Conservation (phyloP, 441 rosid species). For the Pelargonium citronellum region DNA sequence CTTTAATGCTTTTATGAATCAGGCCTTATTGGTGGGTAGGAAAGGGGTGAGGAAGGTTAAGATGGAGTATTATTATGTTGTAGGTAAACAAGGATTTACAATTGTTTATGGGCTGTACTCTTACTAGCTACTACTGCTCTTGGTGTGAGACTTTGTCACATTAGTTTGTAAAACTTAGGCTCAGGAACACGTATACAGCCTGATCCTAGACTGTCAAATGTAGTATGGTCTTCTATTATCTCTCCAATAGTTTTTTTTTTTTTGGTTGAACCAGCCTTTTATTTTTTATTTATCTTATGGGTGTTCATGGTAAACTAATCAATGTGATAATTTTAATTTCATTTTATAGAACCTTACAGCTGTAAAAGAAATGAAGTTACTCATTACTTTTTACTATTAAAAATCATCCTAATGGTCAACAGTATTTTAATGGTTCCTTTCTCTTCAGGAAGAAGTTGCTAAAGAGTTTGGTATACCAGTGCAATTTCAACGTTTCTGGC, state of each 20-base stretch:
- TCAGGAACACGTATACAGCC: neutral
- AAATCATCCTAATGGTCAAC: neutral
- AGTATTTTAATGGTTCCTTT: conserved; percentile 8
- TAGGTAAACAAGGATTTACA: neutral
- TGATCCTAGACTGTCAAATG: neutral
- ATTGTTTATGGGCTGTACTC: conserved; percentile 2
- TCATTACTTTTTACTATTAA: neutral
- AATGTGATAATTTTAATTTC: neutral
- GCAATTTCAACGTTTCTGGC: conserved; percentile 52
- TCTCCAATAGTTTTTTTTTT: neutral
- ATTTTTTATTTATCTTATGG: neutral
- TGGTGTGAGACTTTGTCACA: neutral
- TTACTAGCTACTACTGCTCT: neutral
- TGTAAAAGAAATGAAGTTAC: neutral
- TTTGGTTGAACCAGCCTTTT: neutral
- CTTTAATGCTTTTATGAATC: neutral
- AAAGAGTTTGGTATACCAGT: conserved; percentile 45
- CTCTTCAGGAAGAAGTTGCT: conserved; percentile 44
- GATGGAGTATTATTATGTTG: neutral
- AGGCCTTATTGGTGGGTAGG: neutral
- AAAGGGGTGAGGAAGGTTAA: too few relatives aligned
- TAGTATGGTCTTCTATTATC: neutral
- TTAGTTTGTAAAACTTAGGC: neutral
- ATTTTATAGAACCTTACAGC: neutral
- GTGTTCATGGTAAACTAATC: conserved; percentile 1